Evolutionary conservation across 192 early-diverging fungal species (phyloP).

Genomic region (Glomus cerebriforme): DNA sequence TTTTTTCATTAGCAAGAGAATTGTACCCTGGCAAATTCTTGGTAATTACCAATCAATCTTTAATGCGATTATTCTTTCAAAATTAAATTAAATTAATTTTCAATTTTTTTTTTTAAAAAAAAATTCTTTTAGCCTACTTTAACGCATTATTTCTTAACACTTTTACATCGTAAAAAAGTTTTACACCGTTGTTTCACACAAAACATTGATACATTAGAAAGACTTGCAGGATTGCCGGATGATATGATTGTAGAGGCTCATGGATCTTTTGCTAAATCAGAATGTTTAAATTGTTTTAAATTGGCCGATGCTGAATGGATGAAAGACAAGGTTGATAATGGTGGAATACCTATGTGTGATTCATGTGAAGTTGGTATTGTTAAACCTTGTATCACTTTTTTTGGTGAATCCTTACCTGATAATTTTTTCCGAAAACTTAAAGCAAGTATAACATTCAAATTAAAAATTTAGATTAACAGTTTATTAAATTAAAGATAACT

Average conservation of each 20-base stretch:
- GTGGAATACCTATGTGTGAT: conserved; percentile 70
- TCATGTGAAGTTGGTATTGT: conserved; percentile 65
- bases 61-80: not conserved
- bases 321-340: conserved; percentile 52
- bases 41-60: conserved; percentile 33
- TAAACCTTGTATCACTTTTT: conserved; percentile 97
- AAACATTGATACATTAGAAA: conserved; percentile 96
- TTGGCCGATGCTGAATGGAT: conserved; percentile 42
- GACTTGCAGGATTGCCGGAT: conserved; percentile 72
- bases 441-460: conserved; percentile 37
- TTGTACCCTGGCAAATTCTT: conserved; percentile 78
- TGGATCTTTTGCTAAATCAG: conserved; percentile 85
- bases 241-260: conserved; percentile 88
- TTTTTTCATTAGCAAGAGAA: conserved; percentile 88
- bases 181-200: conserved; percentile 90
- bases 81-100: not conserved
- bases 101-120: not conserved
- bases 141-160: conserved; percentile 84
- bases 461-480: not conserved
- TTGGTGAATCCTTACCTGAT: conserved; percentile 85
- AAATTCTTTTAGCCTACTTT: conserved; percentile 71
- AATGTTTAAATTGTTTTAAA: conserved; percentile 68
- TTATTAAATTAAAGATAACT: not conserved
- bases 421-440: conserved; percentile 65
- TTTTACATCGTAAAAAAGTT: conserved; percentile 69